These are phyloP conservation scores for Zymoseptoria passerinii DNA, from an alignment of 2,329 filamentous ascomycete genomes.

Conservation along the genomic window DNA sequence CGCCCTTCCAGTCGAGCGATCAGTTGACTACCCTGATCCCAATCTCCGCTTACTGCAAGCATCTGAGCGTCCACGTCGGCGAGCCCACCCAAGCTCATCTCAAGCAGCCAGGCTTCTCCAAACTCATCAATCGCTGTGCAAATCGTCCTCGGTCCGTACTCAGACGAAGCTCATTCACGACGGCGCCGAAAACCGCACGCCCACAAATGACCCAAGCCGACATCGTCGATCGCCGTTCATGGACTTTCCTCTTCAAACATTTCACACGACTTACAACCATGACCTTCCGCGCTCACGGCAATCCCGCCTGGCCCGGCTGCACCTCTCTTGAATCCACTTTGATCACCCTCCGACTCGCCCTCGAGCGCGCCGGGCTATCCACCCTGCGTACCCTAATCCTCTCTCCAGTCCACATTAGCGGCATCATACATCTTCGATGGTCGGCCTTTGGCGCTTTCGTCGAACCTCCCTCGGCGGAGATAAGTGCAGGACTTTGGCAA, in stretches of 20 bases:
- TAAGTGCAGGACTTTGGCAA: conserved; percentile 17
- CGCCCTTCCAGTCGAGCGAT: conserved; percentile 4
- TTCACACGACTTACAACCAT: conserved; percentile 16
- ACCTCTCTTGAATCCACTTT: conserved; percentile 21
- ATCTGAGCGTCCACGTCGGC: conserved; percentile 16
- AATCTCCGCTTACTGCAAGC: conserved; percentile 12
- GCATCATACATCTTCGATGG: conserved; percentile 29
- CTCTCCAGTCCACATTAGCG: conserved; percentile 24
- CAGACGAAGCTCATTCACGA: not conserved
- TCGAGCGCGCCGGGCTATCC: conserved; percentile 18
- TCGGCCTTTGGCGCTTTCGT: conserved; percentile 19
- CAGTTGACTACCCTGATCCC: conserved; percentile 1
- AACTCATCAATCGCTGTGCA: not conserved
- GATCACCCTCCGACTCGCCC: conserved; percentile 20
- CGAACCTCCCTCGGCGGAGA: not conserved
- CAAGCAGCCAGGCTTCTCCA: not conserved
- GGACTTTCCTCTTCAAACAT: conserved; percentile 17
- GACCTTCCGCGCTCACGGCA: conserved; percentile 19
- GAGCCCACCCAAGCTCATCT: not conserved
- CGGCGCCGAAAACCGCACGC: not conserved
- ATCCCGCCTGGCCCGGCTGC: conserved; percentile 25
- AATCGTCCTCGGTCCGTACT: not conserved
- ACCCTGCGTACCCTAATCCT: conserved; percentile 19
- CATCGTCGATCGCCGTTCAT: conserved; percentile 6
- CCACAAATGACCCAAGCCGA: not conserved